phyloP scores from a whole-genome alignment of 768 basidiomycete genomes.

The Suillus lakei region DNA sequence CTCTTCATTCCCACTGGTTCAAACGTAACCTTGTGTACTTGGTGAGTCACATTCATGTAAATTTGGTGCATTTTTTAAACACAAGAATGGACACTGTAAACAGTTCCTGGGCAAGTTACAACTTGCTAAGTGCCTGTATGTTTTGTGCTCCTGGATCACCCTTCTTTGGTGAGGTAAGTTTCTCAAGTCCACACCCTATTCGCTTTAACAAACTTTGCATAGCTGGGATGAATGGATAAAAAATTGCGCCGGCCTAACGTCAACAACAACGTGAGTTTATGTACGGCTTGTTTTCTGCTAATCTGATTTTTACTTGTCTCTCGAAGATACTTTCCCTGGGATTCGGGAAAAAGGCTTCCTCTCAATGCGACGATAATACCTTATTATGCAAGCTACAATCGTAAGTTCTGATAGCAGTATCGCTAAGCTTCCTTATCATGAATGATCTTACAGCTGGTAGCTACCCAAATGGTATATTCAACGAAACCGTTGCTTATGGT shows the following conservation, averaged over 20 bases:
- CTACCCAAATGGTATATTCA: constrained; percentile 24
- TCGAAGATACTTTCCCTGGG: constrained; percentile 28
- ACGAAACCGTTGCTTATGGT: constrained; percentile 14
- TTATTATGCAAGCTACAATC: constrained; percentile 27
- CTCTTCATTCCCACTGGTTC: constrained; percentile 23
- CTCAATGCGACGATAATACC: constrained; percentile 26
- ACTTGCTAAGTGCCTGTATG: constrained; percentile 32
- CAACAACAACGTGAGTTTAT: constrained; percentile 22
- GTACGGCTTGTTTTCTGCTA: not conserved
- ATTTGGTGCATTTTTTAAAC: not conserved
- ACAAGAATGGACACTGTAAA: not conserved
- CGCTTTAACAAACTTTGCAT: constrained; percentile 9
- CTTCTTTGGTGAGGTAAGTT: constrained; percentile 21
- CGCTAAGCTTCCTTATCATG: constrained; percentile 3
- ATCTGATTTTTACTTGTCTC: not conserved
- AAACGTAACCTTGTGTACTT: constrained; percentile 25
- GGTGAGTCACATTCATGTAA: constrained; percentile 17
- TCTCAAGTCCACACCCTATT: not conserved
- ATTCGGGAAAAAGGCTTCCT: constrained; percentile 12
- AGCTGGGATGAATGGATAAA: constrained; percentile 28
- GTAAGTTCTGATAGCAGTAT: constrained; percentile 15
- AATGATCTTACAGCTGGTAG: constrained; percentile 18
- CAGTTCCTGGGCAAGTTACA: constrained; percentile 37
- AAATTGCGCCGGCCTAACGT: constrained; percentile 20
- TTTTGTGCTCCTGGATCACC: constrained; percentile 17